Conservation (phyloP, 768 basidiomycete genomes). For the Strobilomyces echinocephalus region DNA sequence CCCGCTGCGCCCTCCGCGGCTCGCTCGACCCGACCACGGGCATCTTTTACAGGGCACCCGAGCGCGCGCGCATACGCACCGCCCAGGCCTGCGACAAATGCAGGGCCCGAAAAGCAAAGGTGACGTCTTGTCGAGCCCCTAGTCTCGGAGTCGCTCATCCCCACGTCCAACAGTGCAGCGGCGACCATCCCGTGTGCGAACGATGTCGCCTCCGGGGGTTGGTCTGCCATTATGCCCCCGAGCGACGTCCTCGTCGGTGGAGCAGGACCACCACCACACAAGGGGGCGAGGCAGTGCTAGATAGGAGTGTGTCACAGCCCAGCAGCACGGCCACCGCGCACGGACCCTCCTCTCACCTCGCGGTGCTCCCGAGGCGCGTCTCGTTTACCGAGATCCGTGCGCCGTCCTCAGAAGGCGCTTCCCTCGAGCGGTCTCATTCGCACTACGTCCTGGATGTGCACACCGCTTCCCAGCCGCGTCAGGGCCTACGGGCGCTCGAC, state of each 20-base stretch:
- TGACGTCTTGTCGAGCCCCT: conserved; percentile 24
- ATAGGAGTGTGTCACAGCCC: conserved; percentile 1
- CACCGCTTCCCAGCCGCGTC: neutral
- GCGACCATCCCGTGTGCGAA: conserved; percentile 64
- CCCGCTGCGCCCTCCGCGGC: conserved; percentile 43
- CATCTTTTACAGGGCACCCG: conserved; percentile 61
- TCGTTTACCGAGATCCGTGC: neutral
- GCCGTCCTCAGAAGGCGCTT: neutral
- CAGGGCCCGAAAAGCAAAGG: conserved; percentile 69
- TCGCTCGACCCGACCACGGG: conserved; percentile 61
- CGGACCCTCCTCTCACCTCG: neutral
- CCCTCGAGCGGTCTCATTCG: neutral
- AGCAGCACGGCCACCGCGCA: neutral
- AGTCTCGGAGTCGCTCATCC: neutral
- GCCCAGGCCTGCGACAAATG: conserved; percentile 76
- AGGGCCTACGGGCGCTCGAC: neutral
- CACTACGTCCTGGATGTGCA: neutral
- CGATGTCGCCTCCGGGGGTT: conserved; percentile 58
- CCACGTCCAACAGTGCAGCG: conserved; percentile 50
- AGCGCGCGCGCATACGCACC: conserved; percentile 62
- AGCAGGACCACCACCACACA: neutral
- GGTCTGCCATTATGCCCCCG: conserved; percentile 61
- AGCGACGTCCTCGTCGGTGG: conserved; percentile 34
- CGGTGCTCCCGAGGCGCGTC: neutral
- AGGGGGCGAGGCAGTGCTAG: neutral